phyloP scores from a whole-genome alignment of 169 alveolate genomes.

The Cryptosporidium andersoni region DNA sequence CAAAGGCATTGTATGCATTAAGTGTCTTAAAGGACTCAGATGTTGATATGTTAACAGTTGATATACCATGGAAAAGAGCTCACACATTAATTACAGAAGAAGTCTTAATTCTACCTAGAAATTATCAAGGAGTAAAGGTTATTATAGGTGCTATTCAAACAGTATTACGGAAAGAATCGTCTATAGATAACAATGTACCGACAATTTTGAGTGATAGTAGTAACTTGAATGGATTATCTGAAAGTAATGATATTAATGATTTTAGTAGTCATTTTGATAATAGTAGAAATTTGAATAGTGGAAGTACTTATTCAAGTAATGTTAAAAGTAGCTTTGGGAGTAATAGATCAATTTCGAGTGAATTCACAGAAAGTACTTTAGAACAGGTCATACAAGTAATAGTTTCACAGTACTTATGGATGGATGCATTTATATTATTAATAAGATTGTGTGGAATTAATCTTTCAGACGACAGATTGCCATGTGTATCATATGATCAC shows the following conservation, averaged over 20 bases:
- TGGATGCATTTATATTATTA: constrained; percentile 53
- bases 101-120: constrained; percentile 32
- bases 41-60: constrained; percentile 61
- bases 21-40: constrained; percentile 64
- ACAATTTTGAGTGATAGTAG: neutral
- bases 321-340: neutral
- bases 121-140: constrained; percentile 53
- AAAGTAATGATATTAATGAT: neutral
- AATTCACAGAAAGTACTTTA: constrained; percentile 32
- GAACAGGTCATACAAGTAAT: constrained; percentile 49
- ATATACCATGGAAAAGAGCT: constrained; percentile 70
- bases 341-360: neutral
- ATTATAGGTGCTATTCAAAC: constrained; percentile 39
- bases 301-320: neutral
- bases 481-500: constrained; percentile 40
- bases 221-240: neutral
- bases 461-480: constrained; percentile 26
- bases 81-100: constrained; percentile 48
- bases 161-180: constrained; percentile 19
- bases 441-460: constrained; percentile 48
- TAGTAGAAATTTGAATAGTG: neutral
- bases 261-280: neutral
- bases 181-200: constrained; percentile 1
- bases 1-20: constrained; percentile 71
- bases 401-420: constrained; percentile 43